These are phyloP conservation scores for Vaccinium vitisidaea DNA, from an alignment of 148 eudicot species.

Conservation along the genomic window DNA sequence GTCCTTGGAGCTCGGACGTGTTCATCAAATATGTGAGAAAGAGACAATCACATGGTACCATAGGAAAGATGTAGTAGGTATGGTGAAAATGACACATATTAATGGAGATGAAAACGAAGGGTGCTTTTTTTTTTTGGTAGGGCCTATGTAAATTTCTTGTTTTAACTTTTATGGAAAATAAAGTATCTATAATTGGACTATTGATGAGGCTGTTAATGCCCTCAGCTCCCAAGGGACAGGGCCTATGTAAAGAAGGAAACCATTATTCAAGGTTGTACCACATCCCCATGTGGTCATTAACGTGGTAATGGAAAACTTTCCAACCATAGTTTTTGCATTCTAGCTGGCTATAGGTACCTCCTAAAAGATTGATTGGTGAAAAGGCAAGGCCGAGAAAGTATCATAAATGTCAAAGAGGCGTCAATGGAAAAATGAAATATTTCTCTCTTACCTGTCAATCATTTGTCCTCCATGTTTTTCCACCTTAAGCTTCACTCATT, in stretches of 20 bases:
- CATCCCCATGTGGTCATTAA: constrained; percentile 2
- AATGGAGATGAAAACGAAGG: background rate
- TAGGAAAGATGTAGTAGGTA: background rate
- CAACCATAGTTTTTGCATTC: background rate
- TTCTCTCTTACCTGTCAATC: no score
- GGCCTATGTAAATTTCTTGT: no score
- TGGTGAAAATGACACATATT: background rate
- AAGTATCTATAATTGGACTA: background rate
- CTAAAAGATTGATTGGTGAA: no score
- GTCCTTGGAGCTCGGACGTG: background rate
- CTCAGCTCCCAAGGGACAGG: background rate
- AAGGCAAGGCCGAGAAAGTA: no score
- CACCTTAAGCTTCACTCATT: no score
- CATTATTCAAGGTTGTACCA: background rate
- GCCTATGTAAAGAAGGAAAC: background rate
- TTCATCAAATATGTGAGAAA: background rate
- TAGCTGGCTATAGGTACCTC: no score
- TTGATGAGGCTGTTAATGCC: background rate
- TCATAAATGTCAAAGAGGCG: no score
- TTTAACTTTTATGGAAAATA: background rate
- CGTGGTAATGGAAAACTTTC: background rate
- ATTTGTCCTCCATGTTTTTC: no score
- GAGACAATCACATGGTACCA: background rate
- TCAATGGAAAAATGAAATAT: no score
- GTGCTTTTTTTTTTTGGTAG: background rate